phyloP scores from a whole-genome alignment of 805 yeast species.

The Metschnikowia vanudenii region DNA sequence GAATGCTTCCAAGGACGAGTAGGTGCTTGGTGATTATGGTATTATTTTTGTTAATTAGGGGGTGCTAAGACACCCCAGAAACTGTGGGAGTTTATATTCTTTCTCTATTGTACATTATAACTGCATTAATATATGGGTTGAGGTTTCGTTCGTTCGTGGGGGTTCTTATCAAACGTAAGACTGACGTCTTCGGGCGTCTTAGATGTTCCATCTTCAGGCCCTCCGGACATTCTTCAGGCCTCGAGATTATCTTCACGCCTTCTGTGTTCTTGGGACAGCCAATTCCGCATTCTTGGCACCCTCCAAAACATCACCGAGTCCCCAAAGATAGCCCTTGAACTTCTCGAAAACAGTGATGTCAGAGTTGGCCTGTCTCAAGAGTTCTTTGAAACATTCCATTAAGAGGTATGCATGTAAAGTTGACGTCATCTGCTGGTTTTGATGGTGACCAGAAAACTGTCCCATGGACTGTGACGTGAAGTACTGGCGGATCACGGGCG shows the following conservation, averaged over 20 bases:
- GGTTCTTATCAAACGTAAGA: too few species aligned
- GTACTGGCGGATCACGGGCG: conserved; percentile 45
- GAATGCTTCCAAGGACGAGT: background rate
- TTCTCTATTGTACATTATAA: conserved; percentile 15
- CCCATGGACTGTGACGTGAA: conserved; percentile 24
- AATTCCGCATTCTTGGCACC: conserved; percentile 4
- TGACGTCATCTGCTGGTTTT: conserved; percentile 41
- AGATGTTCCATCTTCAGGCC: too few species aligned
- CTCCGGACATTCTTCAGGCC: too few species aligned
- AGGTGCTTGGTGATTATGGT: background rate
- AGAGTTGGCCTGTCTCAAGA: conserved; percentile 33
- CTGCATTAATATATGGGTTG: conserved; percentile 13
- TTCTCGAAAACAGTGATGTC: conserved; percentile 27
- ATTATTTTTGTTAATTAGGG: background rate
- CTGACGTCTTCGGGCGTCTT: too few species aligned
- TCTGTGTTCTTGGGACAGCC: background rate
- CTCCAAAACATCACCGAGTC: conserved; percentile 34
- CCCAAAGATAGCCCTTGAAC: conserved; percentile 53
- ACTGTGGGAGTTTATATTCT: background rate
- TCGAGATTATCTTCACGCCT: background rate
- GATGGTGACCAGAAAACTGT: conserved; percentile 25
- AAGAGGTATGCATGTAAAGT: conserved; percentile 63
- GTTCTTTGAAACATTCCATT: conserved; percentile 62
- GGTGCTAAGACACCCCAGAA: too few species aligned
- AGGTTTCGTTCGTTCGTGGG: background rate